phyloP scores from a whole-genome alignment of 352 stramenopile genomes.

The Phytophthora fragariae region DNA sequence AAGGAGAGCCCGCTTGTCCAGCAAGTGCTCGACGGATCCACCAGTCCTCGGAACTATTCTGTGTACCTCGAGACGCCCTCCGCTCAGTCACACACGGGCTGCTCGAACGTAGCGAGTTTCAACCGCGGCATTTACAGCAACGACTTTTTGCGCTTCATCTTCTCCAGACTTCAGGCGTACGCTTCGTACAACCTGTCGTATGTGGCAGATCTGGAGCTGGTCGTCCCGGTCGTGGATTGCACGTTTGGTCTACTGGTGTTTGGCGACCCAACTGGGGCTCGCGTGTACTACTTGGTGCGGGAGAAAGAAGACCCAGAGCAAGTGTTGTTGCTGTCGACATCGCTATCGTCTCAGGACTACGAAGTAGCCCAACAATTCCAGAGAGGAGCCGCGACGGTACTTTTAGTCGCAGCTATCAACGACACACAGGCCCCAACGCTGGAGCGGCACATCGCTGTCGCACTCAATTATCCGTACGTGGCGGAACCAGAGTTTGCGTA shows the following conservation, averaged over 20 bases:
- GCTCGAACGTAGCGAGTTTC: background rate
- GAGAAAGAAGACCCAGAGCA: background rate
- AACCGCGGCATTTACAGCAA: background rate
- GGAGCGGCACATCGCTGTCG: background rate
- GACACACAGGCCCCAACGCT: background rate
- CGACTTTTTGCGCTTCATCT: background rate
- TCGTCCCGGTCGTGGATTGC: background rate
- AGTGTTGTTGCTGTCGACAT: background rate
- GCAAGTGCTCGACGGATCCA: background rate
- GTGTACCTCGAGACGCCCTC: background rate
- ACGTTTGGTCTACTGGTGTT: background rate
- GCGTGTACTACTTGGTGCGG: background rate
- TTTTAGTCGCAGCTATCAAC: background rate
- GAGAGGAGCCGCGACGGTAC: background rate
- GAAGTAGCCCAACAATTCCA: background rate
- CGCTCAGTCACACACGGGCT: background rate
- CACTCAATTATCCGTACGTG: background rate
- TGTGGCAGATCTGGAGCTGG: background rate
- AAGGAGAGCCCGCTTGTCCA: background rate
- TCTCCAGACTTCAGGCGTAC: background rate
- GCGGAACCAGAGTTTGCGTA: background rate
- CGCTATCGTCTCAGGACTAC: background rate
- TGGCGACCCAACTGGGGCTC: background rate
- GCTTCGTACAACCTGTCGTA: background rate
- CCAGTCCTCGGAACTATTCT: background rate